A percentile compares a stretch with the other conserved stretches of the same genome.
Evolutionary conservation across 23 red algal genomes (phyloP).

Genomic region (Chondrus crispus): DNA sequence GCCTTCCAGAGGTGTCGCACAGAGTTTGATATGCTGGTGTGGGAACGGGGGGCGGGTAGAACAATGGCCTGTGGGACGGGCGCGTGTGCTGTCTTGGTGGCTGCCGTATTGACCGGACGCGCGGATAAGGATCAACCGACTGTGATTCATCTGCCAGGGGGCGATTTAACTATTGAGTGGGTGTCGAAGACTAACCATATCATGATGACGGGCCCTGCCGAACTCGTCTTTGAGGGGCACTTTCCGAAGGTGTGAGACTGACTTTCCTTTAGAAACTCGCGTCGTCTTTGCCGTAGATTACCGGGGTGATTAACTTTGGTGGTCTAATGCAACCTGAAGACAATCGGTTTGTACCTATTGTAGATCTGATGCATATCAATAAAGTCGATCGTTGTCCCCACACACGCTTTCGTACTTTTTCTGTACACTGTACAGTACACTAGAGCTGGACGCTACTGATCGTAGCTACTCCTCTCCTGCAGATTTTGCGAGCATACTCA

Average conservation of each 20-base stretch:
- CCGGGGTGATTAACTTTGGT: too few species aligned
- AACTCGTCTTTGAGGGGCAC: conserved; percentile 76
- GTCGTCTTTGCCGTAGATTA: too few species aligned
- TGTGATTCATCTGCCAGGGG: conserved; percentile 82
- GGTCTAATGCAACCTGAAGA: too few species aligned
- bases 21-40: conserved; percentile 87
- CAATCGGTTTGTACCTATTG: too few species aligned
- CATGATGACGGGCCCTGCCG: conserved; percentile 96
- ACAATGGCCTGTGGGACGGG: conserved; percentile 98
- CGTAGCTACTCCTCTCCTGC: too few species aligned
- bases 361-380: too few species aligned
- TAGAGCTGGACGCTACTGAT: too few species aligned
- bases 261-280: too few species aligned
- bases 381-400: too few species aligned
- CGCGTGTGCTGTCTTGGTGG: conserved; percentile 88
- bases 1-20: conserved; percentile 26
- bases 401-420: too few species aligned
- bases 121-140: conserved; percentile 22
- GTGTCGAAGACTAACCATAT: conserved; percentile 57
- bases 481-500: too few species aligned
- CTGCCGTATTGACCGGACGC: conserved; percentile 64
- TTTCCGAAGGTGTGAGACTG: conserved; percentile 23
- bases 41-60: conserved; percentile 92
- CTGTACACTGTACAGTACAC: too few species aligned
- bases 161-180: conserved; percentile 85